Evolutionary conservation across 2,329 filamentous ascomycete species (phyloP).

Genomic region (Alternaria consortialis): DNA sequence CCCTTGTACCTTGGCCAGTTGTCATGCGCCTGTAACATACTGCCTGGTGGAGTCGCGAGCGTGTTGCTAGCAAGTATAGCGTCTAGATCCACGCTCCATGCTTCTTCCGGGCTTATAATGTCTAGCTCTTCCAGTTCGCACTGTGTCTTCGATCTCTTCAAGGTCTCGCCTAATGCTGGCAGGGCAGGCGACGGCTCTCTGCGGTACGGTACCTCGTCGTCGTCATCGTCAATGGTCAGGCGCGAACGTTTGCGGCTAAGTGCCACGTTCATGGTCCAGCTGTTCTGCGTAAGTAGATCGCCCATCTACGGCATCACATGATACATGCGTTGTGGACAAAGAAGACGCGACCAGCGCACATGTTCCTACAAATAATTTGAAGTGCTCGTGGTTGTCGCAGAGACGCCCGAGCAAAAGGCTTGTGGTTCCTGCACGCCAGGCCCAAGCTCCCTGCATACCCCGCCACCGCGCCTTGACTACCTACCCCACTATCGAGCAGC

Average conservation of each 20-base stretch:
- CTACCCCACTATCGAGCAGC: constrained; percentile 21
- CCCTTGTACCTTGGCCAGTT: constrained; percentile 35
- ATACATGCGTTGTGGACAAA: constrained; percentile 10
- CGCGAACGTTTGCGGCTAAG: constrained; percentile 48
- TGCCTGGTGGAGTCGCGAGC: constrained; percentile 25
- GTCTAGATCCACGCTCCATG: constrained; percentile 46
- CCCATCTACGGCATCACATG: constrained; percentile 23
- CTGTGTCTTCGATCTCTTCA: constrained; percentile 49
- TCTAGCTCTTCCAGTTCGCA: constrained; percentile 49
- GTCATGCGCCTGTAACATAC: constrained; percentile 34
- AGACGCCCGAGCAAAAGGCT: constrained; percentile 24
- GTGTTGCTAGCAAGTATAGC: constrained; percentile 42
- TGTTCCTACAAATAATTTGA: constrained; percentile 12
- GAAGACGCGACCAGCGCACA: constrained; percentile 11
- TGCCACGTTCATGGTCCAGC: constrained; percentile 41
- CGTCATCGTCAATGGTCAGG: constrained; percentile 39
- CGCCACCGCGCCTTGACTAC: constrained; percentile 9
- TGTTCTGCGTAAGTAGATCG: constrained; percentile 23
- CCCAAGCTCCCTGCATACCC: constrained; percentile 20
- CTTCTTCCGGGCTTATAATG: constrained; percentile 36
- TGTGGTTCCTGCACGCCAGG: constrained; percentile 8
- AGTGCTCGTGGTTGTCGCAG: constrained; percentile 30
- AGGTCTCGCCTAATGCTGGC: constrained; percentile 30
- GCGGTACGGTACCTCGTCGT: constrained; percentile 27
- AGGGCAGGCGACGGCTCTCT: constrained; percentile 33